Conservation (phyloP, 2,329 filamentous ascomycete species). For the Aspergillus ochraceus region DNA sequence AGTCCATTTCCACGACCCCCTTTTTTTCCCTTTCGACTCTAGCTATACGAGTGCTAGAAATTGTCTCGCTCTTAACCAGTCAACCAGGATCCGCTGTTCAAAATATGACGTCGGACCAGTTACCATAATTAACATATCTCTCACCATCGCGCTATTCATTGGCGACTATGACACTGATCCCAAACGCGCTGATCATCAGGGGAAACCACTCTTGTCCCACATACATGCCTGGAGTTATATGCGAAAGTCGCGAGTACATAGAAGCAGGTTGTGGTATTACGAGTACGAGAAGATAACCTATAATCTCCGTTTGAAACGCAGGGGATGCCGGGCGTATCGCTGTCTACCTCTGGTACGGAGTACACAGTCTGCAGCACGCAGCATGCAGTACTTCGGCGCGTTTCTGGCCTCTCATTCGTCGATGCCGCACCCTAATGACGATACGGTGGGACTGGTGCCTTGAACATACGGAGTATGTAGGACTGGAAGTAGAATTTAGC, state of each 20-base stretch:
- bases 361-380: neutral
- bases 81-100: neutral
- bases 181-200: neutral
- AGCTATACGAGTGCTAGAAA: neutral
- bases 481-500: no score
- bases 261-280: neutral
- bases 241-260: neutral
- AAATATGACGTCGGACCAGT: neutral
- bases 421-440: neutral
- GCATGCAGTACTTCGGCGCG: neutral
- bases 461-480: neutral
- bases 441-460: neutral
- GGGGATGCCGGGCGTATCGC: neutral
- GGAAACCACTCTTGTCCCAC: neutral
- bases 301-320: conserved; percentile 6
- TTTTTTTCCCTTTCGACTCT: neutral
- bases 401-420: neutral
- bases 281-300: neutral
- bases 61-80: neutral
- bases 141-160: neutral
- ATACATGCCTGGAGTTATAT: neutral
- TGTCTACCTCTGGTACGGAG: neutral
- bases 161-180: neutral
- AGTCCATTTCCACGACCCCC: neutral
- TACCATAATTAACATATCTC: neutral